Percentiles rank a stretch among this genome's conserved stretches.
These are phyloP conservation scores for Ceratobasidium sp. DNA, from an alignment of 1,284 basidiomycete genomes.

Conservation along the genomic window DNA sequence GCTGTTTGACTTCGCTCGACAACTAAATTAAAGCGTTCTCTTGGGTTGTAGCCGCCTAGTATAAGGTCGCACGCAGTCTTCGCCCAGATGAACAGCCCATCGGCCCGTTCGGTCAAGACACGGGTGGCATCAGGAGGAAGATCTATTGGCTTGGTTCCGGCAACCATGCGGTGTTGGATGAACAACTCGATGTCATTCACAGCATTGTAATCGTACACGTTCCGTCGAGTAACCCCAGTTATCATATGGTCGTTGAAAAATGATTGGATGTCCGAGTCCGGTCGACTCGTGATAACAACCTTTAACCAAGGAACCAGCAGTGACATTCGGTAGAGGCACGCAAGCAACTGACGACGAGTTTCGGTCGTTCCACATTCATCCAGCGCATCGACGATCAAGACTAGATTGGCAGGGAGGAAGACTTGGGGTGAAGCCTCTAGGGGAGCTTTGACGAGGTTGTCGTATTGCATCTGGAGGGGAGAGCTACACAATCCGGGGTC, in stretches of 20 bases:
- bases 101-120: too few species aligned
- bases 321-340: not conserved
- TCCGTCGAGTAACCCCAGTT: not conserved
- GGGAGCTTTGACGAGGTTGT: not conserved
- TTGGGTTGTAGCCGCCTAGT: too few species aligned
- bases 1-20: too few species aligned
- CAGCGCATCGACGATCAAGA: slow-evolving; percentile 38
- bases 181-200: not conserved
- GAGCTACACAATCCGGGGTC: not conserved
- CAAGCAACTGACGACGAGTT: not conserved
- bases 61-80: too few species aligned
- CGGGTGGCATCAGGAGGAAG: too few species aligned
- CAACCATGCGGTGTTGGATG: not conserved
- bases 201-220: not conserved
- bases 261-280: not conserved
- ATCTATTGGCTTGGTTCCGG: too few species aligned
- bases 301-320: slow-evolving; percentile 2
- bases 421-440: not conserved
- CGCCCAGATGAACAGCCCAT: too few species aligned
- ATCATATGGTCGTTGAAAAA: not conserved
- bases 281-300: slow-evolving; percentile 39
- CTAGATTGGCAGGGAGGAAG: not conserved
- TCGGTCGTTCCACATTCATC: slow-evolving; percentile 35
- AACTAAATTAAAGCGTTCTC: too few species aligned
- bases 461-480: not conserved